phyloP scores from a whole-genome alignment of 2,329 filamentous ascomycete genomes.

The Neofusicoccum laricinum region DNA sequence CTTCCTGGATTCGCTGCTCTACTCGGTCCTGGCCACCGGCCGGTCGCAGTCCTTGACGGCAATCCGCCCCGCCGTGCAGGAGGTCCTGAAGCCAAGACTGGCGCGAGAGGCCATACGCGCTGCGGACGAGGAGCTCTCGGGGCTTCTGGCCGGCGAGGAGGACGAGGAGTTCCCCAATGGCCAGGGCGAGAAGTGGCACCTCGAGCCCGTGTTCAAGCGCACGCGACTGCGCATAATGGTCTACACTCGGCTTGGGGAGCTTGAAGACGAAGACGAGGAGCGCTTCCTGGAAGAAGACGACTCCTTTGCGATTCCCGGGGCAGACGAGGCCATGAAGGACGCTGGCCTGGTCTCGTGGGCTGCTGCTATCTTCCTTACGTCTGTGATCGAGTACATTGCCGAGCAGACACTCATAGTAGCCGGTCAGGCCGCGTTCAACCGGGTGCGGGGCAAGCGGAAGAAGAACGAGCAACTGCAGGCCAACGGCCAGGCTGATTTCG shows the following conservation, averaged over 20 bases:
- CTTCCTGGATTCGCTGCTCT: slow-evolving; percentile 91
- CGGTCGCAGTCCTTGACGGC: slow-evolving; percentile 73
- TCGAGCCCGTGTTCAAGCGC: slow-evolving; percentile 92
- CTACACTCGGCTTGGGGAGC: slow-evolving; percentile 90
- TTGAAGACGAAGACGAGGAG: slow-evolving; percentile 98
- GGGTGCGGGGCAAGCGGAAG: slow-evolving; percentile 45
- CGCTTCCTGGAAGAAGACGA: slow-evolving; percentile 66
- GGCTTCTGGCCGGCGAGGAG: slow-evolving; percentile 84
- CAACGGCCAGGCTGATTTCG: slow-evolving; percentile 26
- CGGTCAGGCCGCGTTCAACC: slow-evolving; percentile 75
- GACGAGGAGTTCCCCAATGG: slow-evolving; percentile 45
- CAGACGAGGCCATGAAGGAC: slow-evolving; percentile 21
- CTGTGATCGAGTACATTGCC: slow-evolving; percentile 88
- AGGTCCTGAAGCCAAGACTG: slow-evolving; percentile 85
- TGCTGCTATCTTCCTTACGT: slow-evolving; percentile 92
- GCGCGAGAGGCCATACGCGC: slow-evolving; percentile 79
- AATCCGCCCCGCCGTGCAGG: slow-evolving; percentile 76
- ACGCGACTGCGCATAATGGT: slow-evolving; percentile 95
- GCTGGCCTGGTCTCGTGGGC: slow-evolving; percentile 70
- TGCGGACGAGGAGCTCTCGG: slow-evolving; percentile 81
- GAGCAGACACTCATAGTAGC: slow-evolving; percentile 88
- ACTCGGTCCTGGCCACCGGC: slow-evolving; percentile 79
- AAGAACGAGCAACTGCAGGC: slow-evolving; percentile 26
- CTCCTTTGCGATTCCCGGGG: slow-evolving; percentile 27
- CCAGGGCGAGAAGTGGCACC: slow-evolving; percentile 65